Base-by-base conservation (phyloP, 2,329 filamentous ascomycete species). In the Penicillium glabrum region DNA sequence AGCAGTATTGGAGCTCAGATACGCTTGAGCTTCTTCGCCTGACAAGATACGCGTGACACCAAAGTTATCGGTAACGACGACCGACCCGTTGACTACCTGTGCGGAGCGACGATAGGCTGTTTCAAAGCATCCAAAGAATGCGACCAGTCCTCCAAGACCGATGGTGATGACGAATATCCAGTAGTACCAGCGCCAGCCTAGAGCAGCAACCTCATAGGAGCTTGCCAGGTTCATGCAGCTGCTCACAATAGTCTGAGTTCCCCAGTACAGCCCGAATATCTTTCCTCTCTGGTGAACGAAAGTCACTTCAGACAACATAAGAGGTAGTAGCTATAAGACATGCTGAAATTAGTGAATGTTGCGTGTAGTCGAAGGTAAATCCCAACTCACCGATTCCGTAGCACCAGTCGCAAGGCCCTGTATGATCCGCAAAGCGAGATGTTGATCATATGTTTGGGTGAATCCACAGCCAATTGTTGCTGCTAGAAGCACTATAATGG, bases 101-200 rank as follows among this genome's bases (percentile, higher is more conserved):
- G 72, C 65, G 0, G 69, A 68, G 1, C 75, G 71, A 16, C 68
- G 58, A 57, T 73, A 78, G 19, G 67, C 64, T 0, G 76, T 71
- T 70, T 83, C 71, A 56, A 80, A 71, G 53, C 75, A 62, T 54
- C 72, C 53, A 59, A 31, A 31, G 29, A 78, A 69, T 62, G 78
- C 47, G 56, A 74, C 61, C 23, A 78, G 51, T 58, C 81, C 48
- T 1, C 74, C 73, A 5, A 71, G 51, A 11, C 63, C 72, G 10
- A 71, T 61, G 6, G 75, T 67, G 37, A 75, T 73, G 10, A 67
- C 69, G n/a, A 74, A 74, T 1, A 77, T 65, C 72, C 72, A 76
- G 49, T 78, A 79, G 60, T 75, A 78, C 72, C 75, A 79, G 37
- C 74, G 64, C 75, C 76, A 78, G 1, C 70, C 69, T 0, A 73